Percentiles rank a stretch among this genome's conserved stretches.
phyloP scores from a whole-genome alignment of 75 land plant species.

The Selaginella moellendorffii region DNA sequence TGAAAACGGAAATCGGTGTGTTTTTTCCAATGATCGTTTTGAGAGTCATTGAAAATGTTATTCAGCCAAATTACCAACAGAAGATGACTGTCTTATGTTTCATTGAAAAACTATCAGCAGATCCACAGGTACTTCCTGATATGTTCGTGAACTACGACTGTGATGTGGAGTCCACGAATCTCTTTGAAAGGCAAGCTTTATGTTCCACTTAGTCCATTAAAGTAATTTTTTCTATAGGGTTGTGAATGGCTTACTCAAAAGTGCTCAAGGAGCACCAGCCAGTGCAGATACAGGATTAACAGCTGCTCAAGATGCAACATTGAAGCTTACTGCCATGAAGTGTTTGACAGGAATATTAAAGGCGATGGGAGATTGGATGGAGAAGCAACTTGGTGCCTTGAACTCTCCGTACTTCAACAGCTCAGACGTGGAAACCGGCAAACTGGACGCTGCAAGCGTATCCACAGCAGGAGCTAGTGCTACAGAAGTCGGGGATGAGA shows the following conservation, averaged over 20 bases:
- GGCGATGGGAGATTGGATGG: conserved; percentile 81
- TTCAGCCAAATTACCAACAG: conserved; percentile 62
- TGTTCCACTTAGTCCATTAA: conserved; percentile 6
- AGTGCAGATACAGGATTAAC: conserved; percentile 52
- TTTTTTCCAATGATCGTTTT: conserved; percentile 81
- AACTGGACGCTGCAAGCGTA: not conserved
- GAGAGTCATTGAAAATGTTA: conserved; percentile 60
- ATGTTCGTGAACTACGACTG: conserved; percentile 83
- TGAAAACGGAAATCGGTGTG: conserved; percentile 71
- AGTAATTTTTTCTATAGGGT: conserved; percentile 44
- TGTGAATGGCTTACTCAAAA: conserved; percentile 69
- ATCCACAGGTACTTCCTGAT: conserved; percentile 53
- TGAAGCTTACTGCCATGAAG: conserved; percentile 57
- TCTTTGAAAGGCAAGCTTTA: conserved; percentile 64
- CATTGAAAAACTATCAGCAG: conserved; percentile 44
- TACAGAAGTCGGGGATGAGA: not conserved
- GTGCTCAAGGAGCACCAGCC: conserved; percentile 62
- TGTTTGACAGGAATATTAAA: conserved; percentile 51
- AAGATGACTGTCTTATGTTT: conserved; percentile 57
- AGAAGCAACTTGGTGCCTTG: conserved; percentile 41
- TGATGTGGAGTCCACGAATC: conserved; percentile 69
- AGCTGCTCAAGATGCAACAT: conserved; percentile 47
- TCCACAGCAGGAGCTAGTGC: not conserved
- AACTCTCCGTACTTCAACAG: not conserved
- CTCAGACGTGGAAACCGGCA: conserved; percentile 9